These are phyloP conservation scores for Eleusine coracana DNA, from an alignment of 176 grass and related monocot genomes.

Conservation along the genomic window DNA sequence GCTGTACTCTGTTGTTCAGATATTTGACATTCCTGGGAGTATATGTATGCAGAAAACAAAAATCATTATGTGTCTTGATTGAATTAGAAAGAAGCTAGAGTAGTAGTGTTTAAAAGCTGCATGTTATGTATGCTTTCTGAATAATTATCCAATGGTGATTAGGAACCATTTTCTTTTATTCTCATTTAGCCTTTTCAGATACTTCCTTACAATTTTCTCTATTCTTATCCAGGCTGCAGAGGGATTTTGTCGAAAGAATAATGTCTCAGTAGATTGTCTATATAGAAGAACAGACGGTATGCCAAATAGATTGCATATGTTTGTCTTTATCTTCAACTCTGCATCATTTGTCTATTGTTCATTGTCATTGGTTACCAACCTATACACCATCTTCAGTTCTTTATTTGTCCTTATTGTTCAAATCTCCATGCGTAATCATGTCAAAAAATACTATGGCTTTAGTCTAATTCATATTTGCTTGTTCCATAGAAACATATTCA, in stretches of 20 bases:
- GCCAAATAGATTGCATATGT: neutral
- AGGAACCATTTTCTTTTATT: constrained; percentile 12
- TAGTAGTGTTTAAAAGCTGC: neutral
- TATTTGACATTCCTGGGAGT: constrained; percentile 18
- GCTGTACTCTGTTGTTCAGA: constrained; percentile 24
- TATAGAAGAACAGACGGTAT: constrained; percentile 80
- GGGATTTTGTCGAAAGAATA: constrained; percentile 93
- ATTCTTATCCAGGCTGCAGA: constrained; percentile 71
- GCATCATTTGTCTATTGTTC: neutral
- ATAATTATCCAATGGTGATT: constrained; percentile 42
- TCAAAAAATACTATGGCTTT: constrained; percentile 8
- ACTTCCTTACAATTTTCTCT: constrained; percentile 52
- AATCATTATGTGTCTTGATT: neutral
- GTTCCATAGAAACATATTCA: constrained; percentile 16
- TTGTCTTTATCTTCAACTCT: neutral
- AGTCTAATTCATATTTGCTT: constrained; percentile 17
- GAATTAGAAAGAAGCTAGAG: neutral
- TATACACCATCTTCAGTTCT: constrained; percentile 11
- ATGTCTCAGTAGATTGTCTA: constrained; percentile 50
- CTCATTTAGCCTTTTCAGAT: constrained; percentile 38
- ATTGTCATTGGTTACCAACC: neutral
- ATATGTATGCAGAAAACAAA: neutral
- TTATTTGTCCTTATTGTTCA: constrained; percentile 17
- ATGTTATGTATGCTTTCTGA: constrained; percentile 2
- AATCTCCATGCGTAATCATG: constrained; percentile 6